Conservation (phyloP, 306 rosid species). For the Dalbergia cultrata region DNA sequence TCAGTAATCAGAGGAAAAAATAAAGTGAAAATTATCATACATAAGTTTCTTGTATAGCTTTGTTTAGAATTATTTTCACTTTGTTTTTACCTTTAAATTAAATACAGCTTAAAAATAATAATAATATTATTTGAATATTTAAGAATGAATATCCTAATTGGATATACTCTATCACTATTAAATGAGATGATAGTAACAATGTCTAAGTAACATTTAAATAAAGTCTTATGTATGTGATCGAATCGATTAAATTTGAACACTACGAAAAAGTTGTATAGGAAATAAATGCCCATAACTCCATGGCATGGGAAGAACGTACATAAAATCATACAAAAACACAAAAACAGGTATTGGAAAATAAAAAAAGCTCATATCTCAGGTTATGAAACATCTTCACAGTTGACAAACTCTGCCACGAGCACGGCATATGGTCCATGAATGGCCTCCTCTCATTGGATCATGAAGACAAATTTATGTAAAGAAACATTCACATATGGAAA, state of each 20-base stretch:
- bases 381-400: background rate
- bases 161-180: no score
- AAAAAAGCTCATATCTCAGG: background rate
- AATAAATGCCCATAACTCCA: background rate
- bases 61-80: no score
- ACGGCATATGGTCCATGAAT: background rate
- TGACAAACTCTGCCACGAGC: background rate
- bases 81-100: no score
- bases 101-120: background rate
- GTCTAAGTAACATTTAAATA: background rate
- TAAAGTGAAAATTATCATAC: no score
- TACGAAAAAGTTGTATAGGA: background rate
- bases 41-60: no score
- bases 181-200: background rate
- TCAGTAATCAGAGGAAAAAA: no score
- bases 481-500: slow-evolving; percentile 29
- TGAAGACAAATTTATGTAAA: background rate
- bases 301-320: background rate
- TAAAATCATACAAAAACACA: background rate
- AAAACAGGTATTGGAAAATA: background rate
- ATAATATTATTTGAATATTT: no score
- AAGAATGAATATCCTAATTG: no score
- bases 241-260: background rate
- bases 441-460: background rate
- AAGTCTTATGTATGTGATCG: background rate